A percentile compares a stretch with the other conserved stretches of the same genome.
Evolutionary conservation across 2,329 filamentous ascomycete genomes (phyloP).

Genomic region (Cyanodermella asteris): DNA sequence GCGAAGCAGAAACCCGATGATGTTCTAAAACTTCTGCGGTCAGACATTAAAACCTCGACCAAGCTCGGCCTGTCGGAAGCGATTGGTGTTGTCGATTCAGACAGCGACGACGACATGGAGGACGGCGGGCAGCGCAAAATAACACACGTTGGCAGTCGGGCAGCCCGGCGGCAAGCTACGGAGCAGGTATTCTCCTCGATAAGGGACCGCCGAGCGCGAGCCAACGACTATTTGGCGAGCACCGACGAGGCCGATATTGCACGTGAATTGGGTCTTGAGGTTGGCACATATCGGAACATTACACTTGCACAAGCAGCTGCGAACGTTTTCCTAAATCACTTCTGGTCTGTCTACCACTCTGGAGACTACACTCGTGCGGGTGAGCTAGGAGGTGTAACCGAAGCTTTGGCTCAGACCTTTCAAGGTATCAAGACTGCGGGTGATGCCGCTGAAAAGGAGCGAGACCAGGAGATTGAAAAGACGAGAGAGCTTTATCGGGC

Average conservation of each 20-base stretch:
- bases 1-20: constrained; percentile 46
- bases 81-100: constrained; percentile 48
- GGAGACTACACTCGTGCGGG: constrained; percentile 60
- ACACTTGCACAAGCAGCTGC: constrained; percentile 73
- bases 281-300: constrained; percentile 36
- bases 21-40: constrained; percentile 42
- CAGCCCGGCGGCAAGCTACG: constrained; percentile 34
- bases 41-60: constrained; percentile 30
- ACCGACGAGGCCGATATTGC: constrained; percentile 12
- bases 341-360: constrained; percentile 82
- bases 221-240: constrained; percentile 15
- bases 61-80: constrained; percentile 31
- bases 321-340: constrained; percentile 89
- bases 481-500: constrained; percentile 49
- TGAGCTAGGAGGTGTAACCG: constrained; percentile 62
- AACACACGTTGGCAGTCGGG: constrained; percentile 44
- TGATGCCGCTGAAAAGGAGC: constrained; percentile 54
- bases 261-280: constrained; percentile 19
- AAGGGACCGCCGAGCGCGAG: constrained; percentile 31
- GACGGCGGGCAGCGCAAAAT: constrained; percentile 9
- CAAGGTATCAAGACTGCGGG: constrained; percentile 64
- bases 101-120: constrained; percentile 43
- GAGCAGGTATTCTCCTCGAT: constrained; percentile 37
- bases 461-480: constrained; percentile 41
- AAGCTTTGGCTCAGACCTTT: constrained; percentile 57